A percentile compares a stretch with the other conserved stretches of the same genome.
These are phyloP conservation scores for Parachaetomium inaequale DNA, from an alignment of 495 filamentous ascomycete species.

Conservation along the genomic window DNA sequence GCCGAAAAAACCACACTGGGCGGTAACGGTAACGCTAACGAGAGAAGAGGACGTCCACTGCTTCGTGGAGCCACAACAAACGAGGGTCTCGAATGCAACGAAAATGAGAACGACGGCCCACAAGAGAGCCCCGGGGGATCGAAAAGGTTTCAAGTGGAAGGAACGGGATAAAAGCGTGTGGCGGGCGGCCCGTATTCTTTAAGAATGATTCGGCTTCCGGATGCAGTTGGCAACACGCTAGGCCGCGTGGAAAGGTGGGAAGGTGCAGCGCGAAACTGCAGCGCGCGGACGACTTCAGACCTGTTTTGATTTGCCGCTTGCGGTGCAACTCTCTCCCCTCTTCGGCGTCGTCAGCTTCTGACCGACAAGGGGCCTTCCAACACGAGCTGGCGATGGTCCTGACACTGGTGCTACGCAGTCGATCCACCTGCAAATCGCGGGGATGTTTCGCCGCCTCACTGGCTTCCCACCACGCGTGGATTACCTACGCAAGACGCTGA, in stretches of 20 bases:
- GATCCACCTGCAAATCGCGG: constrained; percentile 3
- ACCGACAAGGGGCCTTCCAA: constrained; percentile 4
- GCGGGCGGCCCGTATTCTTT: constrained; percentile 22
- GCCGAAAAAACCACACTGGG: not conserved
- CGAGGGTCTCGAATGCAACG: constrained; percentile 17
- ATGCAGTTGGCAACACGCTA: constrained; percentile 19
- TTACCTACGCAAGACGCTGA: not conserved
- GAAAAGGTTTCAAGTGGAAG: constrained; percentile 21
- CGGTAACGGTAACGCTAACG: not conserved
- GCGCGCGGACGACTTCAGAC: constrained; percentile 8
- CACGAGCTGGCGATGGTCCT: not conserved
- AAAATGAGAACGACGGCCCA: constrained; percentile 6
- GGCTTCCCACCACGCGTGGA: not conserved
- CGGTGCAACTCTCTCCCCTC: constrained; percentile 3
- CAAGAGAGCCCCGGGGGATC: not conserved
- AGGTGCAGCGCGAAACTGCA: constrained; percentile 19
- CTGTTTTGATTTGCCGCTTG: constrained; percentile 24
- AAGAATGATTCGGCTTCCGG: constrained; percentile 31
- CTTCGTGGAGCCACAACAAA: constrained; percentile 15
- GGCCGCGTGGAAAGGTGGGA: constrained; percentile 23
- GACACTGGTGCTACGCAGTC: constrained; percentile 9
- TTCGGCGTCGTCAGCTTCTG: constrained; percentile 1
- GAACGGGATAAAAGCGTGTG: constrained; percentile 14
- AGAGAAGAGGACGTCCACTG: constrained; percentile 2
- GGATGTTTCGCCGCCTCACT: not conserved